Evolutionary conservation across 345 rosid species (phyloP).

Genomic region (Salix arbutifolia): DNA sequence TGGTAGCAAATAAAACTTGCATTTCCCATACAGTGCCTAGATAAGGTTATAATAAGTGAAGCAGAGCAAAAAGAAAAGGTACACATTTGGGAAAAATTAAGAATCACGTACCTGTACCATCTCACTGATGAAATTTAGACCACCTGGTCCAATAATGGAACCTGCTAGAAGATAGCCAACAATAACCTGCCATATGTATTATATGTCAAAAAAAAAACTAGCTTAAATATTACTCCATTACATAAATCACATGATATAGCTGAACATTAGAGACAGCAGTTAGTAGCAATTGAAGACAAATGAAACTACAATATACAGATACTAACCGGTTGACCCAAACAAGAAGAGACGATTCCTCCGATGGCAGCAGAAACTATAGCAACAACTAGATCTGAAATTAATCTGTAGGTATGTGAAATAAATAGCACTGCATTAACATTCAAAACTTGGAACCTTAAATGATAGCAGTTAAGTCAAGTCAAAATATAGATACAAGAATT

Average conservation of each 20-base stretch:
- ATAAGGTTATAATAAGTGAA: neutral
- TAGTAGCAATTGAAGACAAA: slow-evolving; percentile 16
- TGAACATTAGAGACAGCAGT: neutral
- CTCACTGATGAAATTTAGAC: slow-evolving; percentile 91
- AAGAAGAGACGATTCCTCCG: slow-evolving; percentile 92
- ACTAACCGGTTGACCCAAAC: slow-evolving; percentile 96
- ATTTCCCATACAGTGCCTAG: neutral
- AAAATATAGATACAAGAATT: neutral
- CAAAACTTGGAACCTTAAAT: neutral
- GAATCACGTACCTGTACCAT: slow-evolving; percentile 83
- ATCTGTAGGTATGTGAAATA: slow-evolving; percentile 42
- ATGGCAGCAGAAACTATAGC: slow-evolving; percentile 96
- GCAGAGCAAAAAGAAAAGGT: neutral
- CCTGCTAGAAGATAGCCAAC: slow-evolving; percentile 99
- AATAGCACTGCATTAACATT: neutral
- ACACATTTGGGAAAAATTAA: neutral
- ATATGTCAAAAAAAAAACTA: slow-evolving; percentile 1
- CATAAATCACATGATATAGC: slow-evolving; percentile 13
- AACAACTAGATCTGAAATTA: slow-evolving; percentile 94
- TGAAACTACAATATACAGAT: slow-evolving; percentile 11
- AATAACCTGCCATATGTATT: slow-evolving; percentile 51
- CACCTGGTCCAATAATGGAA: slow-evolving; percentile 95
- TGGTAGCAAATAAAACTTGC: slow-evolving; percentile 1
- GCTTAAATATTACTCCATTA: neutral
- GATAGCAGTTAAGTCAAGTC: neutral